These are phyloP conservation scores for Vigna reflexopilosa DNA, from an alignment of 306 rosid genomes.

Conservation along the genomic window DNA sequence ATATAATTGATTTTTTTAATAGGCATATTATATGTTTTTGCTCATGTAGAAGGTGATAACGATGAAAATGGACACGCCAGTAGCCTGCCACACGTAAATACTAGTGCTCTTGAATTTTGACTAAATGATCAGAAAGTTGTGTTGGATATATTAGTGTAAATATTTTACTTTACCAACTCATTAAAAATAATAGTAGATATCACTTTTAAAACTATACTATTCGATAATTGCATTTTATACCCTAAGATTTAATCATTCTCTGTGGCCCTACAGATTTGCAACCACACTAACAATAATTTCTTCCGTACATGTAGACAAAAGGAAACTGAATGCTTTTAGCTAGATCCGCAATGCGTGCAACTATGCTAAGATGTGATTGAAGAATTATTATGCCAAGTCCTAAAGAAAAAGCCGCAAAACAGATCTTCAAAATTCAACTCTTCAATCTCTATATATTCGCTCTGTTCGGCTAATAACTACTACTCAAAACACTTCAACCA, in stretches of 20 bases:
- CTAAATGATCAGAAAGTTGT: too few relatives aligned
- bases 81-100: too few relatives aligned
- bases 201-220: too few relatives aligned
- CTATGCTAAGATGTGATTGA: not conserved
- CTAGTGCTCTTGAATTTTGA: too few relatives aligned
- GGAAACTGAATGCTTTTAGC: constrained; percentile 6
- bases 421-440: not conserved
- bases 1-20: too few relatives aligned
- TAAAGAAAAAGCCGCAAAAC: not conserved
- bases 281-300: not conserved
- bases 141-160: too few relatives aligned
- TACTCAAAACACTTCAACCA: not conserved
- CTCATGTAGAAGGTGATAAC: too few relatives aligned
- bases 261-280: not conserved
- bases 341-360: constrained; percentile 32
- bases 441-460: not conserved
- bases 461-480: not conserved
- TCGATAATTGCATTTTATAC: too few relatives aligned
- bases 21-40: too few relatives aligned
- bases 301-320: not conserved
- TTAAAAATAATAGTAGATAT: too few relatives aligned
- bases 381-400: not conserved
- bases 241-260: not conserved
- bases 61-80: too few relatives aligned
- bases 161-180: too few relatives aligned